A percentile compares a stretch with the other conserved stretches of the same genome.
Evolutionary conservation across 805 yeast species (phyloP).

Genomic region (Candida stauntonica): DNA sequence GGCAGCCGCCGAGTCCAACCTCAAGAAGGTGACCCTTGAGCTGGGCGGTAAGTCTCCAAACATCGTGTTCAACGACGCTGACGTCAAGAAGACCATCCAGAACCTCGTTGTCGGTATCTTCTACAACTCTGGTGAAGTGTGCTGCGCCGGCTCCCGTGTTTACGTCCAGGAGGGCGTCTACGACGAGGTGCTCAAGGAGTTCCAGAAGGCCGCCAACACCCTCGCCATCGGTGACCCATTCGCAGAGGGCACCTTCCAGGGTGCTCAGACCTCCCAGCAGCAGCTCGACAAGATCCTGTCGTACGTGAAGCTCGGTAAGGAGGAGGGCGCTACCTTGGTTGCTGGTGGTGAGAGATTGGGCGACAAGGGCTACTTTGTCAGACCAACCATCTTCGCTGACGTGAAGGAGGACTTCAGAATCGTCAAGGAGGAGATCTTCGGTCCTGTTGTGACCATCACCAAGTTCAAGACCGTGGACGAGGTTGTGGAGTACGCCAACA

Average conservation of each 20-base stretch:
- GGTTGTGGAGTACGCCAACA: conserved; percentile 73
- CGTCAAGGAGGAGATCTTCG: conserved; percentile 78
- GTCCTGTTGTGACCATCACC: conserved; percentile 84
- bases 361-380: conserved; percentile 61
- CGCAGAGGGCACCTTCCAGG: conserved; percentile 73
- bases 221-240: conserved; percentile 82
- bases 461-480: conserved; percentile 83
- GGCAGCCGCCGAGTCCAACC: conserved; percentile 71
- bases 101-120: conserved; percentile 79
- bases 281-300: conserved; percentile 76
- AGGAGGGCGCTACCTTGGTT: conserved; percentile 76
- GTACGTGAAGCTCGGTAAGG: conserved; percentile 71
- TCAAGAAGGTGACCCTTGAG: conserved; percentile 90
- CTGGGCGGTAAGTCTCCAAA: conserved; percentile 97
- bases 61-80: conserved; percentile 82
- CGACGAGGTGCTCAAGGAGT: conserved; percentile 65
- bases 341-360: conserved; percentile 66
- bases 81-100: conserved; percentile 69
- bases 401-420: conserved; percentile 64
- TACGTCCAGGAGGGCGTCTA: conserved; percentile 83
- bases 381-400: conserved; percentile 73
- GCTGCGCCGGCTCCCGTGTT: conserved; percentile 92
- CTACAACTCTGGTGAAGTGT: conserved; percentile 93
- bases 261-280: conserved; percentile 82
- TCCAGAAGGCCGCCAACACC: conserved; percentile 48